These are phyloP conservation scores for Naematelia encephala DNA, from an alignment of 768 basidiomycete species.

Conservation along the genomic window DNA sequence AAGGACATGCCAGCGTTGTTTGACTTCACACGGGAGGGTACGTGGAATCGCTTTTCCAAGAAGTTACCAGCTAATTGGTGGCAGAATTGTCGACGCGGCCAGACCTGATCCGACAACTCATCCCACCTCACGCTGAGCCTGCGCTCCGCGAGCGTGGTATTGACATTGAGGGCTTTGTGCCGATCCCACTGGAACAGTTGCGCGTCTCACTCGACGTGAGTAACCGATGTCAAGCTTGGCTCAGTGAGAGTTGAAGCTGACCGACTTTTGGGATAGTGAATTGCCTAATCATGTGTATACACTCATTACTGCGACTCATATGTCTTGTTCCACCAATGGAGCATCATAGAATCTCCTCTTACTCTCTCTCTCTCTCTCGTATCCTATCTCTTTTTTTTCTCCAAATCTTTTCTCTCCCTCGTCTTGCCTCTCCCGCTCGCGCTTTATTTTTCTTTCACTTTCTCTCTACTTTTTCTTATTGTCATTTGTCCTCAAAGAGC, in stretches of 20 bases:
- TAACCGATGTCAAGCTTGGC: slow-evolving; percentile 1
- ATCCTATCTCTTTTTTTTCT: slow-evolving; percentile 1
- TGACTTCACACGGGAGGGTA: slow-evolving; percentile 93
- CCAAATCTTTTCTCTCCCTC: not conserved
- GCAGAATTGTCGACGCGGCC: slow-evolving; percentile 97
- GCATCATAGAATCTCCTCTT: not conserved
- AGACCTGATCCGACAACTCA: slow-evolving; percentile 85
- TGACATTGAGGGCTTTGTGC: slow-evolving; percentile 84
- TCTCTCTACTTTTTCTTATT: not conserved
- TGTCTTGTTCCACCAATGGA: not conserved
- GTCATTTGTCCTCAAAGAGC: not conserved
- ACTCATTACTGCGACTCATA: not conserved
- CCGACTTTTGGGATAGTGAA: not conserved
- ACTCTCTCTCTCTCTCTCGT: not conserved
- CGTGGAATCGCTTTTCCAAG: too few relatives aligned
- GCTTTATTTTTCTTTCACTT: not conserved
- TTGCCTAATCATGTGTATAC: not conserved
- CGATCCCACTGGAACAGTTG: slow-evolving; percentile 95
- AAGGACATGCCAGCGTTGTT: slow-evolving; percentile 93
- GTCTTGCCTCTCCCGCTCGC: slow-evolving; percentile 2
- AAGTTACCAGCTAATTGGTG: too few relatives aligned
- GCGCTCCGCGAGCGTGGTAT: slow-evolving; percentile 83
- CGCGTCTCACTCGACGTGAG: slow-evolving; percentile 78
- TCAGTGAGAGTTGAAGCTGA: not conserved
- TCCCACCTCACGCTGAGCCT: slow-evolving; percentile 83